Evolutionary conservation across 2,329 filamentous ascomycete genomes (phyloP).

Genomic region (Clonostachys solani): DNA sequence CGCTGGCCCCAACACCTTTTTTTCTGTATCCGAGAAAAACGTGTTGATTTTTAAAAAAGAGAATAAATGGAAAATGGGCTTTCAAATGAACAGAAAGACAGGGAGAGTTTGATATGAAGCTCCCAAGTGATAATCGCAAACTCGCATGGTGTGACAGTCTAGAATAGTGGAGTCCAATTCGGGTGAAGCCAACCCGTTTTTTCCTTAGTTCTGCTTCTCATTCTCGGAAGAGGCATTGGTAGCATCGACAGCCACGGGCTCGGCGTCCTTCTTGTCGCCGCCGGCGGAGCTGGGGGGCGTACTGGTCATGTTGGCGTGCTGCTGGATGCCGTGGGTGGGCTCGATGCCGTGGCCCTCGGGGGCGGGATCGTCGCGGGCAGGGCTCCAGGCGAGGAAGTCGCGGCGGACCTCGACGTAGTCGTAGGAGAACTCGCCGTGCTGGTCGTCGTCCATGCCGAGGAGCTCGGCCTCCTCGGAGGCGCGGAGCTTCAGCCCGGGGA

Average conservation of each 20-base stretch:
- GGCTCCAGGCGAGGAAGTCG: conserved; percentile 86
- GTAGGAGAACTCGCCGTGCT: conserved; percentile 86
- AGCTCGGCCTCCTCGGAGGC: conserved; percentile 79
- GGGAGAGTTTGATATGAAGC: background rate
- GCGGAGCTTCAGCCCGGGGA: conserved; percentile 75
- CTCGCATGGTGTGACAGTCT: too few relatives aligned
- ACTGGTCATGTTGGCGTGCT: conserved; percentile 47
- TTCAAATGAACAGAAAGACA: background rate
- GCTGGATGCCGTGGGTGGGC: conserved; percentile 69
- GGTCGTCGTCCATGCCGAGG: conserved; percentile 85
- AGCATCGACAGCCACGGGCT: background rate
- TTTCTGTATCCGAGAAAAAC: background rate
- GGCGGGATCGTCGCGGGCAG: conserved; percentile 62
- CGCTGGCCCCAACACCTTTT: conserved; percentile 1
- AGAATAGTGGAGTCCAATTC: too few relatives aligned
- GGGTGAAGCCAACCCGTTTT: too few relatives aligned
- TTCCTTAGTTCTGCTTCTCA: conserved; percentile 6
- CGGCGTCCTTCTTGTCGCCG: conserved; percentile 4
- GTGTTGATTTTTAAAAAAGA: too few relatives aligned
- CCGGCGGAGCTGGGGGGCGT: conserved; percentile 10
- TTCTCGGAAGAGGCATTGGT: background rate
- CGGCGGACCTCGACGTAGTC: conserved; percentile 87
- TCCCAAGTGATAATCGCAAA: too few relatives aligned
- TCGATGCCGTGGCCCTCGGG: conserved; percentile 50
- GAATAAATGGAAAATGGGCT: too few relatives aligned